Evolutionary conservation across 2,329 filamentous ascomycete genomes (phyloP), one percentile per base, ranked within the genome.

Genomic region (Pseudogymnoascus sp.): DNA sequence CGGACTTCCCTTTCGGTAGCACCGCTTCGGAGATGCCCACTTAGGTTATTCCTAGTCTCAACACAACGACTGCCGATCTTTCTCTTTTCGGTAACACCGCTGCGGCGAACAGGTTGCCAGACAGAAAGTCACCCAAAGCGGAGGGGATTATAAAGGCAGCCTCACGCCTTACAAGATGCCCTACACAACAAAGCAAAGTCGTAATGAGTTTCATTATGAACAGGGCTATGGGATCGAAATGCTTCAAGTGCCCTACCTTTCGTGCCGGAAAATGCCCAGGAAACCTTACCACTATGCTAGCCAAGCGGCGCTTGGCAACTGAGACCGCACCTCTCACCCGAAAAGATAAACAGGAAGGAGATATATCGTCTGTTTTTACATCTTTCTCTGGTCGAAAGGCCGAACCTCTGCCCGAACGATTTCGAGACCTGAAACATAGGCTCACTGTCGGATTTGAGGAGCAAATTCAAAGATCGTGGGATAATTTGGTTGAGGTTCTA

Each of bases 131-230:
- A 8, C 28, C 28, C 28, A 31, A 31, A 31, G 28, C 28, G 28
- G 28, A 31, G 28, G 10, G 28, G 28, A 31, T 31, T 31, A 31
- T 31, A 31, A 31, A 31, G 28, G 28, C 28, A 31, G 90, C 4
- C 89, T 84, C 69, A 88, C 90, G 72, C 76, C 90, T 3, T 90
- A 90, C 75, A 90, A 87, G 88, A 87, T 87, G 0, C 78, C 79
- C 1, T 78, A 86, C 1, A 31, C 28, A 31, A 31, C 28, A 31
- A 31, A 31, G 28, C 28, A 31, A 31, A 31, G 28, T 31, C 28
- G 28, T 31, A 31, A 31, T 31, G 28, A 31, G 28, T 31, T 8
- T 31, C 28, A 31, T 31, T 31, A 31, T 31, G 28, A 31, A 31
- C 28, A 31, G 28, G 28, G 6, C 28, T 31, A 31, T 31, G 7